phyloP scores from a whole-genome alignment of 1,139 yeast genomes.

The Candida glucosophila region DNA sequence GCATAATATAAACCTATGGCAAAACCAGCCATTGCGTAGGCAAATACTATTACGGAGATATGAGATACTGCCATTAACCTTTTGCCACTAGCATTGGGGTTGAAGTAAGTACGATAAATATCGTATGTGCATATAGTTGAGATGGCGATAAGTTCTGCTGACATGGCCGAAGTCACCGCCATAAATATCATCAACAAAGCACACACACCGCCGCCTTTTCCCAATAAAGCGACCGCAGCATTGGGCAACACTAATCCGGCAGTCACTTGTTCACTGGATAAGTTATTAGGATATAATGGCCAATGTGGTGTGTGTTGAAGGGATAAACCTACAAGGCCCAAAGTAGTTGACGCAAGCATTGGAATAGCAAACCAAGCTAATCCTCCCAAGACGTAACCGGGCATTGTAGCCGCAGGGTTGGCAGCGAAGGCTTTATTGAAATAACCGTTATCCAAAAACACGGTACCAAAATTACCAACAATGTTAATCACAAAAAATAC shows the following conservation, averaged over 20 bases:
- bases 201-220: slow-evolving; percentile 82
- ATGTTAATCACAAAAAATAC: slow-evolving; percentile 76
- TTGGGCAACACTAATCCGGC: slow-evolving; percentile 82
- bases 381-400: slow-evolving; percentile 91
- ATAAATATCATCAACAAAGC: slow-evolving; percentile 70
- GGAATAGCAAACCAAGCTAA: slow-evolving; percentile 90
- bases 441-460: slow-evolving; percentile 81
- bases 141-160: slow-evolving; percentile 83
- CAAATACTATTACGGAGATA: slow-evolving; percentile 52
- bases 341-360: slow-evolving; percentile 67
- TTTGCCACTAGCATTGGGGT: slow-evolving; percentile 71
- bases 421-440: slow-evolving; percentile 90
- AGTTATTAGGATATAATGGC: slow-evolving; percentile 67
- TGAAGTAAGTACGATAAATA: slow-evolving; percentile 69
- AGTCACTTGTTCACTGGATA: slow-evolving; percentile 60
- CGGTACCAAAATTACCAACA: slow-evolving; percentile 86
- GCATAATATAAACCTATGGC: slow-evolving; percentile 78
- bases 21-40: slow-evolving; percentile 70
- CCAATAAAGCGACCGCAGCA: slow-evolving; percentile 78
- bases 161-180: slow-evolving; percentile 76
- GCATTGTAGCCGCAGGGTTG: slow-evolving; percentile 72
- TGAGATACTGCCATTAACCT: slow-evolving; percentile 64
- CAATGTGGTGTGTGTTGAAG: slow-evolving; percentile 59
- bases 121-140: slow-evolving; percentile 81
- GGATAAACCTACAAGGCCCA: slow-evolving; percentile 76